Conservation (phyloP, 441 rosid species). For the Euphorbia corollata region DNA sequence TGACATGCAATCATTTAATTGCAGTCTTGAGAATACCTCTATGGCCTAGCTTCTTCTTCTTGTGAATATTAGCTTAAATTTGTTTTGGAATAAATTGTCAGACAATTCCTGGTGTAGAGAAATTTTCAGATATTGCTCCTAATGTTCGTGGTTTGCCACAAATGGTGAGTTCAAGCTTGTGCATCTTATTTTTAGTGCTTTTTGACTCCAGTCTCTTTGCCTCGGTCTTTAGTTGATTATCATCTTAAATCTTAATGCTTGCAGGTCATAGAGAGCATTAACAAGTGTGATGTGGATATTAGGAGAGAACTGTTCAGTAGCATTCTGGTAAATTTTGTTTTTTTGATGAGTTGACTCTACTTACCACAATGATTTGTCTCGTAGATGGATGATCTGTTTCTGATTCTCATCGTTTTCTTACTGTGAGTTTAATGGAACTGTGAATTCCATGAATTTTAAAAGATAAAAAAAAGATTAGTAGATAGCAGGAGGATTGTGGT, state of each 20-base stretch:
- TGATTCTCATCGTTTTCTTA: neutral
- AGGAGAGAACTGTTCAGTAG: conserved; percentile 92
- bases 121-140: conserved; percentile 48
- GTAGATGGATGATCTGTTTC: neutral
- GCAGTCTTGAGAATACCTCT: neutral
- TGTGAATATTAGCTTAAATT: conserved; percentile 1
- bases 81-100: conserved; percentile 25
- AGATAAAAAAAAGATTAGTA: neutral
- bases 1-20: neutral
- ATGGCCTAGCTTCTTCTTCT: neutral
- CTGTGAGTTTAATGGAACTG: neutral
- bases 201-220: neutral
- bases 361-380: conserved; percentile 1
- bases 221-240: neutral
- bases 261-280: conserved; percentile 95
- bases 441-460: neutral
- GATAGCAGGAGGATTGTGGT: neutral
- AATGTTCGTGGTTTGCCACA: conserved; percentile 86
- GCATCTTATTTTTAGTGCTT: neutral
- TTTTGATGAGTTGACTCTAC: neutral
- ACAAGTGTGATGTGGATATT: conserved; percentile 89
- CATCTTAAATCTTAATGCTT: conserved; percentile 13
- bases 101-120: conserved; percentile 96
- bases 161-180: conserved; percentile 50
- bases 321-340: conserved; percentile 54